Evolutionary conservation across 177 flowering plant species (phyloP), one percentile per base, ranked within the genome.

Genomic region (Tripterygium wilfordii): DNA sequence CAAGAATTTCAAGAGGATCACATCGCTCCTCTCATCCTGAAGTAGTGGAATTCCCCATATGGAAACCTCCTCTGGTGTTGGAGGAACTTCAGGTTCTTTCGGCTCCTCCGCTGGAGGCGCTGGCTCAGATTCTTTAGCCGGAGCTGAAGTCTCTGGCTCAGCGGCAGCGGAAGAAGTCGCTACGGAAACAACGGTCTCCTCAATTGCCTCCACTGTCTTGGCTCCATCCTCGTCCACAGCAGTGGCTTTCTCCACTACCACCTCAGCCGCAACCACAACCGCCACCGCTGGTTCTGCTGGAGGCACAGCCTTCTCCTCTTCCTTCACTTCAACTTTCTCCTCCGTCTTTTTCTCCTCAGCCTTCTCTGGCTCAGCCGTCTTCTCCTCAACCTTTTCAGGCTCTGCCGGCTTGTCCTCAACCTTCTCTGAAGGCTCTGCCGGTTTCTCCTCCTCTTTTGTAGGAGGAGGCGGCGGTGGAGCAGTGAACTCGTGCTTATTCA

Each of bases 151-250:
- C 48, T 48, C 69, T 3, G 60, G 26, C 0, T 61, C 24, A 3
- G 27, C 44, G 1, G 47, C 4, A 22, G 60, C 40, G n/a, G 60
- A 37, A 19, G 68, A 44, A 0, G 60, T 31, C 8, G 73, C 30
- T 20, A 74, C 86, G 1, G n/a, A n/a, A n/a, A n/a, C n/a, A n/a
- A 88, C 62, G 0, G 95, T 72, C 64, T 88, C 96, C 42, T 85
- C 74, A 33, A 88, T 81, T 1, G 90, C 95, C 57, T 85, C 91
- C 10, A 77, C 88, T 0, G 82, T 80, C 65, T 81, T 84, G 13
- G 72, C 77, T 1, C 80, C 89, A 8, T 78, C 84, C 1, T 75
- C 85, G 17, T 77, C 92, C 4, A 60, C 69, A 6, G 53, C 62
- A 0, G 65, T 36, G 4, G 46, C 60, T 31, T 60, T 66, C 15